Evolutionary conservation across 2,329 filamentous ascomycete genomes (phyloP).

Genomic region (Rhynchosporium secalis): DNA sequence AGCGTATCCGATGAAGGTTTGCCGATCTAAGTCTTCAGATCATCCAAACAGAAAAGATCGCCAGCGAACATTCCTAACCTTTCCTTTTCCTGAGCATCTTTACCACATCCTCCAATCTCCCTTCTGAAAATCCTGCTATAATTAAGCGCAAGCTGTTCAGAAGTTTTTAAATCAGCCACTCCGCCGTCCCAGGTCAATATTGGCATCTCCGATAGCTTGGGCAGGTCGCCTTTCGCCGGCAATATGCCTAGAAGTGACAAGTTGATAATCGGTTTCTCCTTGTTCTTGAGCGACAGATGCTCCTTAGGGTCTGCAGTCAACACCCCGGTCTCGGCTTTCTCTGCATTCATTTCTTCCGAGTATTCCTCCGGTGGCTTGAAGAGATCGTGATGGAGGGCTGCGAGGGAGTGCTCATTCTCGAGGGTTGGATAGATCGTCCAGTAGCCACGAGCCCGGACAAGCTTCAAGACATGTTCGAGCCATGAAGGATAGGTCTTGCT

Average conservation of each 20-base stretch:
- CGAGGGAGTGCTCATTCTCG: conserved; percentile 49
- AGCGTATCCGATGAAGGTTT: too few relatives aligned
- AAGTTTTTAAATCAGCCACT: conserved; percentile 42
- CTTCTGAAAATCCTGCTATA: conserved; percentile 61
- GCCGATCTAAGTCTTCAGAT: conserved; percentile 18
- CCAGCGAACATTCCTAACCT: conserved; percentile 20
- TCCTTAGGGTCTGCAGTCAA: conserved; percentile 35
- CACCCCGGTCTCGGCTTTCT: conserved; percentile 22
- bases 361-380: conserved; percentile 72
- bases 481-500: conserved; percentile 71
- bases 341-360: conserved; percentile 30
- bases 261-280: conserved; percentile 44
- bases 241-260: conserved; percentile 53
- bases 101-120: conserved; percentile 65
- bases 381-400: conserved; percentile 77
- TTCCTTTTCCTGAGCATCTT: conserved; percentile 23
- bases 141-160: conserved; percentile 48
- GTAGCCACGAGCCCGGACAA: conserved; percentile 76
- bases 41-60: conserved; percentile 37
- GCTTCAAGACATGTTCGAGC: conserved; percentile 74
- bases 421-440: conserved; percentile 75
- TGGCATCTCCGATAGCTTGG: conserved; percentile 52
- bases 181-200: conserved; percentile 65
- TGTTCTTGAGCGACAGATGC: conserved; percentile 33
- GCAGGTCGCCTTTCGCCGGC: conserved; percentile 47